A percentile compares a stretch with the other conserved stretches of the same genome.
Conservation (phyloP, 441 rosid genomes). For the Erodium trifolium region DNA sequence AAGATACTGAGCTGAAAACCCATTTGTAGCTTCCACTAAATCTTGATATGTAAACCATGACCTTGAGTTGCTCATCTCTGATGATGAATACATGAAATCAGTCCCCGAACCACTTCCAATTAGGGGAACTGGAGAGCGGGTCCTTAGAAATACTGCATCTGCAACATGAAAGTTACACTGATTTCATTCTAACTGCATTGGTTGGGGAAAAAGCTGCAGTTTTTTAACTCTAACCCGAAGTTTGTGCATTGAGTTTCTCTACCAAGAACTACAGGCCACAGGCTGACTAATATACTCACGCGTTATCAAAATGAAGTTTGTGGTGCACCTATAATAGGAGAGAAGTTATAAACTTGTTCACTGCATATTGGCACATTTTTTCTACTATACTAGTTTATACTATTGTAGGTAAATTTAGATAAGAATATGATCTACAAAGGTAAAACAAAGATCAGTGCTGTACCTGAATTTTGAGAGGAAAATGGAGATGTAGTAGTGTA, state of each 20-base stretch:
- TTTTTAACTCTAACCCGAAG: too few species aligned
- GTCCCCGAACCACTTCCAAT: conserved; percentile 52
- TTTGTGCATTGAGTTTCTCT: too few species aligned
- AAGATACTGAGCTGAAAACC: conserved; percentile 60
- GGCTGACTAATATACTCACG: background rate
- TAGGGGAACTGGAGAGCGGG: conserved; percentile 53
- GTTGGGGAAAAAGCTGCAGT: background rate
- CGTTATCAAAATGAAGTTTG: too few species aligned
- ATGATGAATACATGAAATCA: conserved; percentile 31
- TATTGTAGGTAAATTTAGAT: background rate
- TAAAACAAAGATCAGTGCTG: conserved; percentile 5
- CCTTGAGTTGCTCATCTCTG: conserved; percentile 58
- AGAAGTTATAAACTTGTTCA: too few species aligned
- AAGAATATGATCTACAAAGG: background rate
- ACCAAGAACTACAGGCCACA: too few species aligned
- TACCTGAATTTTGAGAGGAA: conserved; percentile 64
- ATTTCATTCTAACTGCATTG: conserved; percentile 6
- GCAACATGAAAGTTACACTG: conserved; percentile 20
- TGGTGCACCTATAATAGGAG: too few species aligned
- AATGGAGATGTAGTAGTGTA: conserved; percentile 51
- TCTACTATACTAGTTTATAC: too few species aligned
- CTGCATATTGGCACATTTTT: too few species aligned
- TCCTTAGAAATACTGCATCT: conserved; percentile 46
- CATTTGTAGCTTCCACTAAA: conserved; percentile 56
- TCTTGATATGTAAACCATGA: conserved; percentile 68